Conservation (phyloP, 805 yeast genomes). For the Saccharomyces jurei region DNA sequence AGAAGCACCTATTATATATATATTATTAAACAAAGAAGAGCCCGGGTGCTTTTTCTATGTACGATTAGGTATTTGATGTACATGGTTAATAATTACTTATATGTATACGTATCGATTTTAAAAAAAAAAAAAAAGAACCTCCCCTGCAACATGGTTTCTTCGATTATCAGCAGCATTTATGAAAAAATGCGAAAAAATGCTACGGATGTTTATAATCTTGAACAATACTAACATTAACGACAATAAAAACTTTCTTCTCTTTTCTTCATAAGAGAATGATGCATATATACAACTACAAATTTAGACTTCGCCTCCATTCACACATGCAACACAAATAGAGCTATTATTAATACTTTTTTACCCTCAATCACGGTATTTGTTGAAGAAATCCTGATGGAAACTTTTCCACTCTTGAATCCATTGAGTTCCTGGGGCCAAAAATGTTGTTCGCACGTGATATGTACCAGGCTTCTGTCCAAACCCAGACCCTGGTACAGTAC, state of each 20-base stretch:
- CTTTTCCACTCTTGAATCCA: slow-evolving; percentile 73
- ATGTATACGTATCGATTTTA: not conserved
- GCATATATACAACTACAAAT: not conserved
- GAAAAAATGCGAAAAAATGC: not conserved
- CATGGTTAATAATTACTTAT: not conserved
- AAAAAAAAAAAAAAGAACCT: not conserved
- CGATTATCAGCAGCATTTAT: not conserved
- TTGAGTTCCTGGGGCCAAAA: slow-evolving; percentile 88
- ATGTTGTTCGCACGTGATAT: slow-evolving; percentile 89
- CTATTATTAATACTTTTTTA: not conserved
- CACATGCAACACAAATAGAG: not conserved
- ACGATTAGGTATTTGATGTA: not conserved
- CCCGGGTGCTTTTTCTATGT: not conserved
- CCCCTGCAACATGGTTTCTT: not conserved
- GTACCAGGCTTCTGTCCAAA: slow-evolving; percentile 89
- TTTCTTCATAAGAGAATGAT: not conserved
- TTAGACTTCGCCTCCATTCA: not conserved
- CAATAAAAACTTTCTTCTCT: not conserved
- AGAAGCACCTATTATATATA: not conserved
- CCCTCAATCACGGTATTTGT: slow-evolving; percentile 36
- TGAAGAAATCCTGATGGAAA: slow-evolving; percentile 70
- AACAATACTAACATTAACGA: not conserved
- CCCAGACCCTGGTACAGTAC: slow-evolving; percentile 96
- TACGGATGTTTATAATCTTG: not conserved
- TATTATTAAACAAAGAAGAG: not conserved